Evolutionary conservation across 139 green algal species (phyloP), one percentile per base, ranked within the genome.

Genomic region (Micromonas commoda): DNA sequence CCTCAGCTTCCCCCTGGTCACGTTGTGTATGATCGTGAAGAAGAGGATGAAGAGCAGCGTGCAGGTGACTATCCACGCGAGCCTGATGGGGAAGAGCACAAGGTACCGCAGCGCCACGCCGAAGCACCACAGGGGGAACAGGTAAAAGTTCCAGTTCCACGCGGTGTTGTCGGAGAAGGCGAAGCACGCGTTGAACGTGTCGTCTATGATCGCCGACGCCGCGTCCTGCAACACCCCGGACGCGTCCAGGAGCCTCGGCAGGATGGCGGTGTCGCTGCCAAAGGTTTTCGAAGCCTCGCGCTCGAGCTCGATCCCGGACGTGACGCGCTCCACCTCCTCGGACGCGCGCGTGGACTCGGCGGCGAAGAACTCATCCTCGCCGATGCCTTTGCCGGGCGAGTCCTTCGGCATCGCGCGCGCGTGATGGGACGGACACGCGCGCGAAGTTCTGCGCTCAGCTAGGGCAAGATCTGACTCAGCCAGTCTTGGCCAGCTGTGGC

Each of bases 111-210:
- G 34, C 2, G 91, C n/a, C 5, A 94, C 82, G 26, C 92, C 90
- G 4, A 89, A 24, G 35, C 61, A 79, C 94, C 94, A 98, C 13
- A 93, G 38, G 1, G 94, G 93, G 72, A 93, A 92, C 5, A 99
- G 87, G 86, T 99, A 99, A 26, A 93, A 84, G 81, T 98, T 98
- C 91, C 91, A 98, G 82, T 98, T 98, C 96, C 95, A 98, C 23
- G 90, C 87, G 38, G 96, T 92, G 19, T 90, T 83, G 1, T 77
- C 73, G 19, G 78, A 80, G 32, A 71, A 88, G n/a, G 86, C 93
- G 83, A 98, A 98, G 86, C 94, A 97, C 73, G 87, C 85, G 37
- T 92, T 87, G 87, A 98, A 99, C 2, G 91, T 96, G 78, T 99
- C 96, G 77, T 99, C 95, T 23, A 97, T 88, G 53, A 97, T 88